Evolutionary conservation across 805 yeast species (phyloP), one percentile per base, ranked within the genome.

Genomic region (Barnettozyma salicaria): DNA sequence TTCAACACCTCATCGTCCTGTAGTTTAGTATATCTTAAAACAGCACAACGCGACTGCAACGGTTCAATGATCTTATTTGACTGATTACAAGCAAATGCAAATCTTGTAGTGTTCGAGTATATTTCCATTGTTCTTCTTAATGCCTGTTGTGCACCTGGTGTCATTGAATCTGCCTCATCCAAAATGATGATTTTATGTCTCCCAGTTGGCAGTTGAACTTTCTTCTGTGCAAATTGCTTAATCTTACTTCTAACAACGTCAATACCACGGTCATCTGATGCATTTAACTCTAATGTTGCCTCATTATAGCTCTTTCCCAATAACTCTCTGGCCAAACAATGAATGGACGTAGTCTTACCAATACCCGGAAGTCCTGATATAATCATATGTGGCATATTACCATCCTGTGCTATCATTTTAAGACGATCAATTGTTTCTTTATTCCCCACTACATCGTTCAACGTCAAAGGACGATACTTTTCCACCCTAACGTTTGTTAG

Each of bases 51-150:
- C 30, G 95, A 82, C 61, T 92, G 98, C 44, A 92, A 64, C 1
- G 98, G 98, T 58, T 92, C 98, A 48, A 92, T 92, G 60, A 92
- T 90, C 60, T 92, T 92, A 60, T 78, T 82, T 16, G 92, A 80
- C 58, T 85, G 95, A 59, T 92, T 92, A 64, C 98, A 92, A 1
- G 97, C 97, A 65, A 92, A 92, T n/a, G 96, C 97, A 66, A 92
- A 92, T 52, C 98, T 73, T 7, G 98, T 92, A 5, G 97, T 82
- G 57, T 83, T 82, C n/a, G 97, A 83, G 55, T 86, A 90, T 21
- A 90, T 72, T 56, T 89, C 97, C 97, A 87, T 87, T 2, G 95
- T 87, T 54, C 97, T 72, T 59, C 96, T 72, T 50, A 88, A 64
- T 0, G 97, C 97, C 58, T 87, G 96, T 59, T 88, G 97, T 2